phyloP scores from a whole-genome alignment of 2,329 filamentous ascomycete genomes.

The Ophidiomyces ophidiicola region DNA sequence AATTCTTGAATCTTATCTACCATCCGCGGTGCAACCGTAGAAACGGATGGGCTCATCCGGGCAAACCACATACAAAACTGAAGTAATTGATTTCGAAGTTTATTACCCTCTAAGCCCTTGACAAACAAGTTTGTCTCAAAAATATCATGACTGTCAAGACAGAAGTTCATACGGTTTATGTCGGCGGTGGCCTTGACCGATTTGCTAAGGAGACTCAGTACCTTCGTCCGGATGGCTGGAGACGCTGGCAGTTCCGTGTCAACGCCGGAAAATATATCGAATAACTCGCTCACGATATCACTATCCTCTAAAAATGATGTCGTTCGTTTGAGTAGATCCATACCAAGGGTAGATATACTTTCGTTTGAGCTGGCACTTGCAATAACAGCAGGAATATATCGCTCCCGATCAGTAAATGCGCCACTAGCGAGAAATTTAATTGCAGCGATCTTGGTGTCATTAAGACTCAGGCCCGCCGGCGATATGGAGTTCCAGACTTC shows the following conservation, averaged over 20 bases:
- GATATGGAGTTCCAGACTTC: slow-evolving; percentile 51
- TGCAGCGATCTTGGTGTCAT: slow-evolving; percentile 57
- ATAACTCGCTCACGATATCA: slow-evolving; percentile 52
- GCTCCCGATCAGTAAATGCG: slow-evolving; percentile 70
- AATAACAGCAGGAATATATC: slow-evolving; percentile 71
- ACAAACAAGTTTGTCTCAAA: slow-evolving; percentile 25
- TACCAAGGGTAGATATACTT: slow-evolving; percentile 69
- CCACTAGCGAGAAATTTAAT: slow-evolving; percentile 68
- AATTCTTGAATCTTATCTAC: slow-evolving; percentile 60
- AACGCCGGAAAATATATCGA: slow-evolving; percentile 59
- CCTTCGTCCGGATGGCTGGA: slow-evolving; percentile 62
- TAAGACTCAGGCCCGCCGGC: slow-evolving; percentile 51
- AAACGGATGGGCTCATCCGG: slow-evolving; percentile 50
- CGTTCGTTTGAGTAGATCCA: slow-evolving; percentile 75
- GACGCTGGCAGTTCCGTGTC: slow-evolving; percentile 38
- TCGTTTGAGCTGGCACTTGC: slow-evolving; percentile 67
- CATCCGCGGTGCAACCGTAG: slow-evolving; percentile 45
- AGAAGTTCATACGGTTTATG: slow-evolving; percentile 2
- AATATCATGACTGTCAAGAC: not conserved
- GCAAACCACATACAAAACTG: slow-evolving; percentile 80
- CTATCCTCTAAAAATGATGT: slow-evolving; percentile 56
- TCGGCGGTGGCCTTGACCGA: slow-evolving; percentile 37
- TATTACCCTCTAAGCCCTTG: slow-evolving; percentile 59
- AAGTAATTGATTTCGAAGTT: slow-evolving; percentile 71
- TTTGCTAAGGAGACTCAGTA: slow-evolving; percentile 63